Base-by-base conservation (phyloP, 495 filamentous ascomycete species). In the Polyplosphaeria fusca region DNA sequence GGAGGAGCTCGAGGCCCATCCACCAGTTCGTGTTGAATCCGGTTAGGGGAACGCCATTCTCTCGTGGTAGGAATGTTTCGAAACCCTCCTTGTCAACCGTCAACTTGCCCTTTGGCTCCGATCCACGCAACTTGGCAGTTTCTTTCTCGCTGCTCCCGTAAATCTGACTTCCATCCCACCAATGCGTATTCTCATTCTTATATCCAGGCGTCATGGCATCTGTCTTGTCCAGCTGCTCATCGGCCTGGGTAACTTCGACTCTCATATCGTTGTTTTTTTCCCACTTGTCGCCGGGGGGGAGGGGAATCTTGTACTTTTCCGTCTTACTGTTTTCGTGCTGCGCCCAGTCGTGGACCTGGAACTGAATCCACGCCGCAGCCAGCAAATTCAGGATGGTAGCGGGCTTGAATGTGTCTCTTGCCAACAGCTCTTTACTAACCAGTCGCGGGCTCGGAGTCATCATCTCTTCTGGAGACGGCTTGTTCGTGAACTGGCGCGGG, bases 351-450 rank as follows among this genome's bases (percentile, higher is more conserved):
- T 75, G 73, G 4, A 67, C 63, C 47, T 76, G 74, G 52, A 77
- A 77, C 58, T 77, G 74, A 25, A 77, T 77, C 74, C 74, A 77
- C 0, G 73, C 73, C 2, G 74, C 74, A 1, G 74, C 74, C 13
- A 77, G 62, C 42, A 77, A 35, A 60, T 77, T 77, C 26, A 77
- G 32, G 11, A 63, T 70, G 4, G 72, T 74, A 14, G 74, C 74
- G 0, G 73, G 74, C 13, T 69, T 70, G 61, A 77, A 76, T 5
- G 60, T 64, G 4, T 68, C 64, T 7, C 73, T 52, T 1, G 59
- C 65, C 56, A 76, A 46, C 27, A 76, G 67, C 41, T 58, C 47
- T 32, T 75, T 62, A 43, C 68, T 72, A 7, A 76, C 55, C 2
- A 70, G 19, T 16, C 74, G 45, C 26, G 74, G 74, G 56, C 69